phyloP scores from a whole-genome alignment of 371 early-diverging fungal species.

The Saksenaea oblongispora region DNA sequence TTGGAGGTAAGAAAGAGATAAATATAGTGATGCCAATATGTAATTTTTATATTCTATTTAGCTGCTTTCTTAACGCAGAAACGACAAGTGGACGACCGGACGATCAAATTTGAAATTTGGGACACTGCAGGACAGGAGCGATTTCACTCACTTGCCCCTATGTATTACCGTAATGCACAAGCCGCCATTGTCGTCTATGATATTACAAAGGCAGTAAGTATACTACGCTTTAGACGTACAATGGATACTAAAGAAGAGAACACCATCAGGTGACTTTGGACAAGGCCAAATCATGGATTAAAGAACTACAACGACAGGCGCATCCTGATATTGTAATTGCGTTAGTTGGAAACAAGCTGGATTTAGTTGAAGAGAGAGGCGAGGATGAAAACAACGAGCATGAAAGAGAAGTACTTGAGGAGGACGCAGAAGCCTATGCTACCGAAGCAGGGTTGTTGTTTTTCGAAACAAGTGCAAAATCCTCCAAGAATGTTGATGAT shows the following conservation, averaged over 20 bases:
- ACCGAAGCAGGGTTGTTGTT: constrained; percentile 78
- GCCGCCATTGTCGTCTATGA: constrained; percentile 97
- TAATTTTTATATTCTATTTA: constrained; percentile 9
- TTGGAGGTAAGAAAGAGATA: constrained; percentile 71
- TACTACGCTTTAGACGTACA: neutral
- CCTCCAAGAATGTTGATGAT: constrained; percentile 76
- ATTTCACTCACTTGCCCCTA: constrained; percentile 93
- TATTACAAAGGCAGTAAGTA: constrained; percentile 75
- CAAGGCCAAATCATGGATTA: constrained; percentile 98
- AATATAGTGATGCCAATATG: no score
- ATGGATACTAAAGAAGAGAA: constrained; percentile 18
- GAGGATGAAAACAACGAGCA: constrained; percentile 33
- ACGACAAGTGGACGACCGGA: constrained; percentile 64
- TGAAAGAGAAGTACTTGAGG: constrained; percentile 29
- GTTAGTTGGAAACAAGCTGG: constrained; percentile 96
- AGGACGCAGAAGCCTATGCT: constrained; percentile 85
- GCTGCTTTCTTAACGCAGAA: constrained; percentile 85
- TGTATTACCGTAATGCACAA: constrained; percentile 98
- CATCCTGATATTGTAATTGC: constrained; percentile 96
- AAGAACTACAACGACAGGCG: constrained; percentile 95
- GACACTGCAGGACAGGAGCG: constrained; percentile 94
- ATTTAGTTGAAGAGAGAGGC: constrained; percentile 51
- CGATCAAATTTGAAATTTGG: constrained; percentile 90
- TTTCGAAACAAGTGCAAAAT: constrained; percentile 89
- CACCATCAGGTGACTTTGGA: constrained; percentile 83